Percentiles rank a stretch among this genome's conserved stretches.
phyloP scores from a whole-genome alignment of 1,139 yeast species.

The Kodamaea sp. region DNA sequence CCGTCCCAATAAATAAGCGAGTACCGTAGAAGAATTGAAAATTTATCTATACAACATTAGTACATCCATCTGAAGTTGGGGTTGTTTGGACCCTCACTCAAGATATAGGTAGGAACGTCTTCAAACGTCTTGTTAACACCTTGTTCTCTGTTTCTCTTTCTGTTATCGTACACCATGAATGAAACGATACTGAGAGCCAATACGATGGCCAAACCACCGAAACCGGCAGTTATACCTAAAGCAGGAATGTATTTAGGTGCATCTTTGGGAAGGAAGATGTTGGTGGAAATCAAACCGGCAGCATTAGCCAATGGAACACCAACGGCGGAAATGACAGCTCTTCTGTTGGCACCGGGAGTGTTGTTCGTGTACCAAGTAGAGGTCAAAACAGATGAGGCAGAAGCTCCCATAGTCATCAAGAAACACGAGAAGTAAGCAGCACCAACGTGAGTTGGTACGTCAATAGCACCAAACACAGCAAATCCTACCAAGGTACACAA shows the following conservation, averaged over 20 bases:
- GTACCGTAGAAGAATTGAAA: no score
- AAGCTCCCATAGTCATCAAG: slow-evolving; percentile 34
- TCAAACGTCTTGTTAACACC: slow-evolving; percentile 41
- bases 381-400: slow-evolving; percentile 42
- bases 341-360: slow-evolving; percentile 44
- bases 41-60: no score
- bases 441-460: slow-evolving; percentile 35
- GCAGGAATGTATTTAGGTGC: slow-evolving; percentile 34
- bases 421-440: slow-evolving; percentile 43
- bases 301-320: slow-evolving; percentile 36
- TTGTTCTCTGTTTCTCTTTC: slow-evolving; percentile 40
- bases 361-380: slow-evolving; percentile 56
- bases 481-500: slow-evolving; percentile 43
- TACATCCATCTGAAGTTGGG: slow-evolving; percentile 54
- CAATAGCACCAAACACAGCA: slow-evolving; percentile 46
- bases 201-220: slow-evolving; percentile 32
- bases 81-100: slow-evolving; percentile 46
- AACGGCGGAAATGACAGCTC: slow-evolving; percentile 30
- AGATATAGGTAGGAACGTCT: slow-evolving; percentile 46
- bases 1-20: no score
- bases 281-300: slow-evolving; percentile 35
- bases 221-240: slow-evolving; percentile 36
- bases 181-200: slow-evolving; percentile 23
- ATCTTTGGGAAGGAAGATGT: slow-evolving; percentile 29
- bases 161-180: slow-evolving; percentile 41